Evolutionary conservation across 106 monocot genomes (phyloP).

Genomic region (Phalaenopsis equestris): DNA sequence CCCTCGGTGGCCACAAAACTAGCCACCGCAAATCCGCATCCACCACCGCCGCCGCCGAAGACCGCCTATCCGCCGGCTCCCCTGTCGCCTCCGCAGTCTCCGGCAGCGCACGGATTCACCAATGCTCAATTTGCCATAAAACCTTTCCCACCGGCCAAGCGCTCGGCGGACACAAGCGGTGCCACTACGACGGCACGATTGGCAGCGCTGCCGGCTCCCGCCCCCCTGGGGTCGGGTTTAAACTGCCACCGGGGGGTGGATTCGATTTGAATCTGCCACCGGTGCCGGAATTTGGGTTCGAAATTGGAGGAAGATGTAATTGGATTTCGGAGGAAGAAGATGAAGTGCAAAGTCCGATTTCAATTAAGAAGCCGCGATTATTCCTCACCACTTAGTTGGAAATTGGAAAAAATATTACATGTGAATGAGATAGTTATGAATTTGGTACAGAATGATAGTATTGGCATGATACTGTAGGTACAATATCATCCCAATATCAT

Average conservation of each 20-base stretch:
- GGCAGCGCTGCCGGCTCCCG: conserved; percentile 14
- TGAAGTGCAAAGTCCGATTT: conserved; percentile 46
- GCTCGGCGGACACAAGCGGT: conserved; percentile 46
- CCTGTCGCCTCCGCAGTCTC: neutral
- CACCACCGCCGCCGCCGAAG: neutral
- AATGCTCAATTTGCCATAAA: conserved; percentile 38
- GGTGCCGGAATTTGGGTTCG: conserved; percentile 22
- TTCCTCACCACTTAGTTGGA: conserved; percentile 14
- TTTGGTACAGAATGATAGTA: too few species aligned
- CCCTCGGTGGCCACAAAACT: conserved; percentile 47
- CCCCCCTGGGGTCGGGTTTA: conserved; percentile 10
- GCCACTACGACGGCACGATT: conserved; percentile 41
- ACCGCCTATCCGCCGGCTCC: neutral
- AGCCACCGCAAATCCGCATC: conserved; percentile 24
- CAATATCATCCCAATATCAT: too few species aligned
- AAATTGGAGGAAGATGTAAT: neutral
- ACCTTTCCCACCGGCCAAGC: conserved; percentile 45
- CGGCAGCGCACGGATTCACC: conserved; percentile 13
- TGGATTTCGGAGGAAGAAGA: conserved; percentile 25
- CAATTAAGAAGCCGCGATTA: conserved; percentile 34
- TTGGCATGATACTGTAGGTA: too few species aligned
- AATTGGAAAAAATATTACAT: too few species aligned
- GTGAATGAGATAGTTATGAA: too few species aligned
- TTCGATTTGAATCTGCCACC: conserved; percentile 49
- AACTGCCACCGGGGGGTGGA: neutral